These are phyloP conservation scores for Sporisorium iseilematis-ciliati DNA, from an alignment of 1,284 basidiomycete species.

Conservation along the genomic window DNA sequence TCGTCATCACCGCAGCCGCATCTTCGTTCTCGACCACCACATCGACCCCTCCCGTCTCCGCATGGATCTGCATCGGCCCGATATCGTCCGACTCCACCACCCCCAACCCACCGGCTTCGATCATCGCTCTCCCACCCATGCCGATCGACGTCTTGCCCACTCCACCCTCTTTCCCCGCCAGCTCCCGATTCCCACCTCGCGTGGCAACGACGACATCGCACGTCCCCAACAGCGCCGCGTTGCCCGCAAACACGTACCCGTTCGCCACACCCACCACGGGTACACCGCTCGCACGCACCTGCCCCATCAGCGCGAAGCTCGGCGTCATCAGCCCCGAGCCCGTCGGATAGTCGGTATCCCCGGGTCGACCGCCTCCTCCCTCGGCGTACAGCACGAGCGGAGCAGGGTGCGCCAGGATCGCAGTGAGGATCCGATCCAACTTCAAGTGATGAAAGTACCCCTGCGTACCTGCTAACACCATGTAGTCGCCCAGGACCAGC, in stretches of 20 bases:
- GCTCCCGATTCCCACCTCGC: conserved; percentile 8
- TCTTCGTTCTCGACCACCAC: conserved; percentile 45
- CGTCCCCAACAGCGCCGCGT: conserved; percentile 53
- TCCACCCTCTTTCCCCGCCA: conserved; percentile 12
- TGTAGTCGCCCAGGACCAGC: conserved; percentile 49
- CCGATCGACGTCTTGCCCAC: conserved; percentile 40
- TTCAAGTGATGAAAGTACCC: conserved; percentile 55
- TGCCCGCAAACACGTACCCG: conserved; percentile 58
- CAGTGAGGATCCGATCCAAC: conserved; percentile 47
- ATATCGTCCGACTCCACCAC: conserved; percentile 44
- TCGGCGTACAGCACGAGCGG: conserved; percentile 58
- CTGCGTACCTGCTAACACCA: conserved; percentile 56
- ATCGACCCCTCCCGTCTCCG: conserved; percentile 47
- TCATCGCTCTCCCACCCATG: conserved; percentile 58
- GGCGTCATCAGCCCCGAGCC: conserved; percentile 45
- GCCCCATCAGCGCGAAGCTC: conserved; percentile 50
- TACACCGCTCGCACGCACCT: conserved; percentile 40
- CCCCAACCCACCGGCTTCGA: conserved; percentile 56
- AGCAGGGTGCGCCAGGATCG: conserved; percentile 30
- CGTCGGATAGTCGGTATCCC: conserved; percentile 41
- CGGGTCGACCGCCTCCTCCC: conserved; percentile 56
- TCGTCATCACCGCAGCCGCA: conserved; percentile 24
- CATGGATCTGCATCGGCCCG: conserved; percentile 39
- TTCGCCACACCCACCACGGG: conserved; percentile 51
- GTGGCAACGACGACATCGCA: conserved; percentile 56